Evolutionary conservation across 345 rosid genomes (phyloP), one percentile per base, ranked within the genome.

Genomic region (Psidium guajava): DNA sequence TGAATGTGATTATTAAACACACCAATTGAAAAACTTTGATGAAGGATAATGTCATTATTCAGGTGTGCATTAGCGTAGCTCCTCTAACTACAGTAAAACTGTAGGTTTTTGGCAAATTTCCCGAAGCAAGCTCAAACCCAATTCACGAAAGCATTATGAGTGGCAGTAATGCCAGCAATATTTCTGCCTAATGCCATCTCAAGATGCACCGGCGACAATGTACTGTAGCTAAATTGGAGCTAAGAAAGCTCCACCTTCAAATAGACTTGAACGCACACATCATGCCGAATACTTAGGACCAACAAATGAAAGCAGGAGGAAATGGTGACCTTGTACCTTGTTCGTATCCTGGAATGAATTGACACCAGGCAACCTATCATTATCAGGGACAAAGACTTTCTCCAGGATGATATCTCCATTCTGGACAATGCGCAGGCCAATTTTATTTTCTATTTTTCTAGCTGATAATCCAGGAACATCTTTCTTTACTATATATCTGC

Each of bases 391-490:
- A 87, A 96, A 96, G 87, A 96, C 98, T 83, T 89, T 91, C 87
- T 91, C 90, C 87, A 97, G 82, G 84, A 93, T 84, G 83, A 97
- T 95, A 90, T 97, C 99, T 87, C 98, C 99, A 90, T 97, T 97
- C 89, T 97, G 99, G 86, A 97, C 99, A 6, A 95, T 97, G 47
- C 99, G 93, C 80, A 97, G 89, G 40, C 98, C 99, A 86, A 97
- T 97, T 93, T 97, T 97, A 85, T 97, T 96, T 77, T 91, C 93
- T 24, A 97, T 97, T 91, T 97, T 97, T 51, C 95, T 96, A 83
- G 86, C 95, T 49, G 91, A 92, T 87, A 97, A 88, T 81, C 99
- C 99, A 86, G 98, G 98, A n/a, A 95, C 94, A 88, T 95, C 92
- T 91, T 96, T 97, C 93, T 94, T 93, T 86, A 94, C 93, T 83